Conservation (phyloP, 2,329 filamentous ascomycete genomes). For the Berkeleyomyces basicola region DNA sequence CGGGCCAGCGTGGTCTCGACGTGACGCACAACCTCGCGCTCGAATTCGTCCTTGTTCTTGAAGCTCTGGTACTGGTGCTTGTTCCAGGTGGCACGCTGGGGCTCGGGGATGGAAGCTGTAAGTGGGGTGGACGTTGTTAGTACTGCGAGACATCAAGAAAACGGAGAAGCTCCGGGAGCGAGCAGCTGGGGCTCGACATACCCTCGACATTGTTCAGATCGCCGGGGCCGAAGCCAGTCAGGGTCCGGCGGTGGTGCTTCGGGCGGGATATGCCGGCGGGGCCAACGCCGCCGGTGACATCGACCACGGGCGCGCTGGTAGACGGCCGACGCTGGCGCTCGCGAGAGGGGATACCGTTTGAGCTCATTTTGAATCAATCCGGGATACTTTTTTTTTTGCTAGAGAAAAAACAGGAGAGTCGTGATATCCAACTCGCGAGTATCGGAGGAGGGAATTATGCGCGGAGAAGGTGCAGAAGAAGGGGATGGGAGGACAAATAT, state of each 20-base stretch:
- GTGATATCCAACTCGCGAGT: no score
- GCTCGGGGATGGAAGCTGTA: slow-evolving; percentile 65
- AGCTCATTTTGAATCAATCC: slow-evolving; percentile 15
- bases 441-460: no score
- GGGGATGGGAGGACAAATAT: neutral
- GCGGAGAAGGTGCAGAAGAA: no score
- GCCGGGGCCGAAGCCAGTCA: slow-evolving; percentile 74
- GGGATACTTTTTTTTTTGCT: neutral
- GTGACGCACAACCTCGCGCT: slow-evolving; percentile 77
- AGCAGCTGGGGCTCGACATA: slow-evolving; percentile 22
- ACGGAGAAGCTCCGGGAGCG: neutral
- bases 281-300: slow-evolving; percentile 73
- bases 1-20: slow-evolving; percentile 92
- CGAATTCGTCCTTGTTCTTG: slow-evolving; percentile 63
- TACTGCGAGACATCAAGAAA: neutral
- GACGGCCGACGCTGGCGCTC: slow-evolving; percentile 77
- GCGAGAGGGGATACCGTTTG: slow-evolving; percentile 31
- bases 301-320: slow-evolving; percentile 64
- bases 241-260: slow-evolving; percentile 84
- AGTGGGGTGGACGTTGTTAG: neutral
- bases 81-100: slow-evolving; percentile 66
- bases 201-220: slow-evolving; percentile 94
- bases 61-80: slow-evolving; percentile 50
- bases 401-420: no score
- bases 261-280: slow-evolving; percentile 71